Evolutionary conservation across 805 yeast genomes (phyloP).

Genomic region (Sugiyamaella lignohabitans): DNA sequence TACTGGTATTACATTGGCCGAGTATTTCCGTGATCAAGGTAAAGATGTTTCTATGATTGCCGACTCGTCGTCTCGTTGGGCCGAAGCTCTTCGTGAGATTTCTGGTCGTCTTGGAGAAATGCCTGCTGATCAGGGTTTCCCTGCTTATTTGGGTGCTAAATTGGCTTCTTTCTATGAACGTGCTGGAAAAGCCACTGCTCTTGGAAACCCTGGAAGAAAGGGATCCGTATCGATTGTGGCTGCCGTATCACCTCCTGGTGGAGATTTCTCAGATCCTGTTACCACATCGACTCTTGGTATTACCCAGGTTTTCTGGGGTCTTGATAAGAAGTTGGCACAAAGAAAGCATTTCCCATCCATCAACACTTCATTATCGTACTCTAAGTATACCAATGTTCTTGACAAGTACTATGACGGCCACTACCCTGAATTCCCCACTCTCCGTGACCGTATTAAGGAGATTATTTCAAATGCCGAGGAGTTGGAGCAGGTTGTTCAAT

Average conservation of each 20-base stretch:
- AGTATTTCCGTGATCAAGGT: constrained; percentile 99
- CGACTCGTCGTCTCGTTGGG: constrained; percentile 99
- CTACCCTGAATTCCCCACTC: constrained; percentile 84
- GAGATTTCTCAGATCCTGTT: constrained; percentile 99
- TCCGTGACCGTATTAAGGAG: constrained; percentile 90
- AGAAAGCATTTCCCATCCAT: constrained; percentile 99
- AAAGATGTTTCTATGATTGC: constrained; percentile 99
- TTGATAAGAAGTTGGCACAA: constrained; percentile 97
- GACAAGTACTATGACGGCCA: constrained; percentile 76
- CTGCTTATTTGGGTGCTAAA: constrained; percentile 98
- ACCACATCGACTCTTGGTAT: constrained; percentile 98
- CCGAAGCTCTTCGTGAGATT: constrained; percentile 98
- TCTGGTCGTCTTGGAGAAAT: constrained; percentile 99
- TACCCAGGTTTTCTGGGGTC: constrained; percentile 99
- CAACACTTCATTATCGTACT: constrained; percentile 92
- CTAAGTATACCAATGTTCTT: constrained; percentile 88
- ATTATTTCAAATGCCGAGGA: constrained; percentile 96
- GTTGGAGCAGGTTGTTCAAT: constrained; percentile 97
- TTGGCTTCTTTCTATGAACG: constrained; percentile 98
- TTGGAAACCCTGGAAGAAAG: constrained; percentile 92
- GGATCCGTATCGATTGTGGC: constrained; percentile 99
- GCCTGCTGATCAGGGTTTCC: constrained; percentile 99
- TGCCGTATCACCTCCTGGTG: constrained; percentile 99
- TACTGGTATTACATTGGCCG: constrained; percentile 98
- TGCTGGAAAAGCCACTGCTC: constrained; percentile 93